Evolutionary conservation across 1,284 basidiomycete species (phyloP).

Genomic region (Coniferiporia weirii): DNA sequence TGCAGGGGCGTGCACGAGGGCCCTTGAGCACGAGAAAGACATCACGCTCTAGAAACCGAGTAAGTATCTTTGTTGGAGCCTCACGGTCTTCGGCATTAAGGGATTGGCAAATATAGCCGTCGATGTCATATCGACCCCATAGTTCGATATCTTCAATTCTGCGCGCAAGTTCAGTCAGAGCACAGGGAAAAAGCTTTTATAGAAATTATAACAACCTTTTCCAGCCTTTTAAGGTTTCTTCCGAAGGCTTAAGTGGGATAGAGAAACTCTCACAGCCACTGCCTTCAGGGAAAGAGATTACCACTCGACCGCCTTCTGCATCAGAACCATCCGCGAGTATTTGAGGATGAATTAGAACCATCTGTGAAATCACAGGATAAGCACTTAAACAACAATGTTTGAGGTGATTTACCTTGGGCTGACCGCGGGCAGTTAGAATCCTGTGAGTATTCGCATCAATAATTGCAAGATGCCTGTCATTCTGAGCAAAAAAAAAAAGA

Average conservation of each 20-base stretch:
- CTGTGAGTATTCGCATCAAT: slow-evolving; percentile 47
- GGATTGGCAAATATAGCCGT: slow-evolving; percentile 60
- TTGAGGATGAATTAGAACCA: slow-evolving; percentile 58
- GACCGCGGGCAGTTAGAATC: slow-evolving; percentile 61
- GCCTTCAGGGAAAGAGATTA: slow-evolving; percentile 53
- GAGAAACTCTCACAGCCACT: slow-evolving; percentile 50
- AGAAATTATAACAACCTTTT: slow-evolving; percentile 35
- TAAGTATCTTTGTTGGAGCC: slow-evolving; percentile 48
- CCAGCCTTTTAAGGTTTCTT: slow-evolving; percentile 47
- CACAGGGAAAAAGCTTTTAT: background rate
- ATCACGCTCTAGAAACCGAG: slow-evolving; percentile 50
- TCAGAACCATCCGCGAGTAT: slow-evolving; percentile 43
- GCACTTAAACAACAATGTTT: background rate
- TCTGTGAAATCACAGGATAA: slow-evolving; percentile 33
- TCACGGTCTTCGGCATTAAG: slow-evolving; percentile 25
- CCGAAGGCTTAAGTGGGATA: slow-evolving; percentile 51
- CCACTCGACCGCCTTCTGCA: slow-evolving; percentile 42
- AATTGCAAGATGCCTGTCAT: slow-evolving; percentile 67
- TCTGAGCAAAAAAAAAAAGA: slow-evolving; percentile 31
- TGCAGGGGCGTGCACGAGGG: slow-evolving; percentile 44
- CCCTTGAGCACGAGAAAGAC: slow-evolving; percentile 68
- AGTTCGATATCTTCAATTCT: slow-evolving; percentile 53
- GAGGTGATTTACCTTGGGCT: slow-evolving; percentile 44
- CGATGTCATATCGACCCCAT: slow-evolving; percentile 43
- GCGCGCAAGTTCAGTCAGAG: background rate